Evolutionary conservation across 495 filamentous ascomycete genomes (phyloP).

Genomic region (Penicillium subrubescens): DNA sequence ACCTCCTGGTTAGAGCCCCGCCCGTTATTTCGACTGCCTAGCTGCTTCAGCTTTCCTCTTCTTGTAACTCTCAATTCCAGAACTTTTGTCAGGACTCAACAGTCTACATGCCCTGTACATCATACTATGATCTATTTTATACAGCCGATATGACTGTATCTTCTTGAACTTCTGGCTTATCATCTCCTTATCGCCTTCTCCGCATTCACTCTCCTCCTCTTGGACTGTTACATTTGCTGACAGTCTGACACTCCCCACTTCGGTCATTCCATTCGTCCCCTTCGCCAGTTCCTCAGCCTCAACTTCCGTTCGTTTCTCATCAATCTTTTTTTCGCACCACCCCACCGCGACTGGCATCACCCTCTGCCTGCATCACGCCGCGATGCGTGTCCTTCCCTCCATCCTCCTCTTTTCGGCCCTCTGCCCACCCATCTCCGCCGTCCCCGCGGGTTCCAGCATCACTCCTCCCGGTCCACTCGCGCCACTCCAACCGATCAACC

Average conservation of each 20-base stretch:
- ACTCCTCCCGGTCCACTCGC: conserved; percentile 16
- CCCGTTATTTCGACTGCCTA: background rate
- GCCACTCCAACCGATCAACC: conserved; percentile 41
- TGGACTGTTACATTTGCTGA: background rate
- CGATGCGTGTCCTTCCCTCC: conserved; percentile 24
- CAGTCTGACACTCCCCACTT: background rate
- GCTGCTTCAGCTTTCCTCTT: background rate
- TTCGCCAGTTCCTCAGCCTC: background rate
- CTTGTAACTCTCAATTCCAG: background rate
- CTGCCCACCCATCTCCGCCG: conserved; percentile 29
- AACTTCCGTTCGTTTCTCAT: background rate
- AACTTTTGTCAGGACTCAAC: background rate
- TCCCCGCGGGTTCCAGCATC: conserved; percentile 50
- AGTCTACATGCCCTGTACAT: background rate
- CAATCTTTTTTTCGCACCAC: background rate
- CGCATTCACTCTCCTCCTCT: background rate
- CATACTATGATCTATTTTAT: background rate
- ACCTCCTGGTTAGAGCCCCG: background rate
- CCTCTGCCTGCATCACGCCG: conserved; percentile 2
- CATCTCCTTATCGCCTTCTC: background rate
- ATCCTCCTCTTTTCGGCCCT: conserved; percentile 32
- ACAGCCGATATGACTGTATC: background rate
- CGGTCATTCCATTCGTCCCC: background rate
- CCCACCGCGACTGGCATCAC: conserved; percentile 2
- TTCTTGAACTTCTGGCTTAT: background rate